Percentiles rank a stretch among this genome's conserved stretches.
phyloP scores from a whole-genome alignment of 768 basidiomycete genomes.

The Psilocybe cubensis region DNA sequence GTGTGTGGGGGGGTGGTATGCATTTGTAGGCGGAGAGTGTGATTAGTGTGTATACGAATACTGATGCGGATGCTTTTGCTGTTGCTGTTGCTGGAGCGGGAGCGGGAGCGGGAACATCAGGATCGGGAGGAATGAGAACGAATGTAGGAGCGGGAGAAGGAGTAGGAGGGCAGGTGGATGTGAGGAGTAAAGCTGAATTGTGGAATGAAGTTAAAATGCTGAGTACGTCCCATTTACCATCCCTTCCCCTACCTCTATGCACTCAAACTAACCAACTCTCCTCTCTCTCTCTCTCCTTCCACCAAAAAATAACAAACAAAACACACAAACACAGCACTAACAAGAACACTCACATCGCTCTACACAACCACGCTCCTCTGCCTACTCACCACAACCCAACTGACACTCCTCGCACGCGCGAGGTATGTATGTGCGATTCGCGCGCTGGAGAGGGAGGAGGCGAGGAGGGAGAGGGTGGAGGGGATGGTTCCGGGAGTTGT shows the following conservation, averaged over 20 bases:
- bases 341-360: constrained; percentile 82
- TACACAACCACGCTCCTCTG: constrained; percentile 87
- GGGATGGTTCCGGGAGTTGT: constrained; percentile 36
- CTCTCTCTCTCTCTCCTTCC: background rate
- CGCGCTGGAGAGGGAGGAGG: constrained; percentile 63
- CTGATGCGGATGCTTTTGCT: constrained; percentile 28
- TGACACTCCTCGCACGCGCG: constrained; percentile 80
- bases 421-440: constrained; percentile 78
- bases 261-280: no score
- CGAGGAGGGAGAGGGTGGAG: constrained; percentile 46
- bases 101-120: no score
- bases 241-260: background rate
- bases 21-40: constrained; percentile 37
- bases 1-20: no score
- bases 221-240: constrained; percentile 53
- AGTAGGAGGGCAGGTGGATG: no score
- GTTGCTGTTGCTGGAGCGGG: no score
- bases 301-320: no score
- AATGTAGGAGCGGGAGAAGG: no score
- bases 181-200: constrained; percentile 74
- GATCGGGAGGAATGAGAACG: no score
- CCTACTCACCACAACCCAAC: constrained; percentile 85
- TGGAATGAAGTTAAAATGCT: constrained; percentile 95
- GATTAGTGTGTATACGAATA: constrained; percentile 26
- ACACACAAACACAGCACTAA: constrained; percentile 62